These are phyloP conservation scores for Exophiala dermatitidis DNA, from an alignment of 2,329 filamentous ascomycete genomes.

Conservation along the genomic window DNA sequence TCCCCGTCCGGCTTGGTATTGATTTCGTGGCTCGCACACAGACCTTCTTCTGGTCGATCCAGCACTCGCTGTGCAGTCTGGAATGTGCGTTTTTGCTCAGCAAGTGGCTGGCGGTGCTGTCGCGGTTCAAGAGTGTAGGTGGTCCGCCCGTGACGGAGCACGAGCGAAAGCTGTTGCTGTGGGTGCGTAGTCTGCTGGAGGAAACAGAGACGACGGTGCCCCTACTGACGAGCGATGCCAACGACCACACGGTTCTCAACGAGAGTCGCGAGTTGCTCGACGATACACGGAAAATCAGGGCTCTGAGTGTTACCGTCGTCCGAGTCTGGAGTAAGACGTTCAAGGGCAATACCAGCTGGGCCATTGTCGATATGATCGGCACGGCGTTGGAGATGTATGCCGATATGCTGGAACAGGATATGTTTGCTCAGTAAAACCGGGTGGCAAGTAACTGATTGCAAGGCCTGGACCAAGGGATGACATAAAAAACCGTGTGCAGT, in stretches of 20 bases:
- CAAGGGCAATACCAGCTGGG: slow-evolving; percentile 46
- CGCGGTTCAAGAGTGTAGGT: slow-evolving; percentile 33
- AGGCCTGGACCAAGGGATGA: not conserved
- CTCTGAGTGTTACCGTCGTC: slow-evolving; percentile 44
- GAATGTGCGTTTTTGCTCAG: slow-evolving; percentile 47
- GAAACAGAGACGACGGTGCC: slow-evolving; percentile 42
- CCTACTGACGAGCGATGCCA: slow-evolving; percentile 19
- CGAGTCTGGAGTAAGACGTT: slow-evolving; percentile 45
- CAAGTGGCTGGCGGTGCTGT: slow-evolving; percentile 42
- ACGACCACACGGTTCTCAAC: slow-evolving; percentile 18
- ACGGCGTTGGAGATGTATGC: slow-evolving; percentile 42
- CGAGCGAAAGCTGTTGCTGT: slow-evolving; percentile 41
- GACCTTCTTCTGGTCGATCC: slow-evolving; percentile 50
- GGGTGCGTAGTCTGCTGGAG: slow-evolving; percentile 46
- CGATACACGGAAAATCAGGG: slow-evolving; percentile 38
- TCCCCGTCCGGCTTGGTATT: slow-evolving; percentile 48
- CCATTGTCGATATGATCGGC: slow-evolving; percentile 43
- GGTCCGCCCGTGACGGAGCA: slow-evolving; percentile 41
- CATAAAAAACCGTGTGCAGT: not conserved
- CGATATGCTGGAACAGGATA: slow-evolving; percentile 36
- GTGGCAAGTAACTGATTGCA: not conserved
- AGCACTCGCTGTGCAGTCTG: slow-evolving; percentile 48
- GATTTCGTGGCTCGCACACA: slow-evolving; percentile 48
- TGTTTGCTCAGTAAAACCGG: slow-evolving; percentile 6
- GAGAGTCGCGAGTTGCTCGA: slow-evolving; percentile 36